These are phyloP conservation scores for Eucalyptus caleyi DNA, from an alignment of 345 rosid species.

Conservation along the genomic window DNA sequence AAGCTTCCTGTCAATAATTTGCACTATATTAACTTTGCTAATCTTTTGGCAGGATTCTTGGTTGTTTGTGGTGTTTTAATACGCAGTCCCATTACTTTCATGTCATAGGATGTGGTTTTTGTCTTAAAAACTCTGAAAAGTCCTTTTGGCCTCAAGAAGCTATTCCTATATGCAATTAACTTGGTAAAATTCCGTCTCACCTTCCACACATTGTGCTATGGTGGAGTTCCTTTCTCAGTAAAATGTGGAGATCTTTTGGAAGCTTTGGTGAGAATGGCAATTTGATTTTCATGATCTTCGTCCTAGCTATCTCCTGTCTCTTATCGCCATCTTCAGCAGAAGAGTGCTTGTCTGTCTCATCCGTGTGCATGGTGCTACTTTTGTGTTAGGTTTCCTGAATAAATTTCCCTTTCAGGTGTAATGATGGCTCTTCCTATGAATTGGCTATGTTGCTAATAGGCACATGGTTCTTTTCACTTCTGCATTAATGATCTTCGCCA, in stretches of 20 bases:
- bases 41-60: constrained; percentile 44
- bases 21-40: constrained; percentile 7
- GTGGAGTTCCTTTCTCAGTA: background rate
- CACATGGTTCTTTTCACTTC: background rate
- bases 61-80: constrained; percentile 13
- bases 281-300: background rate
- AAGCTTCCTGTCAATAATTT: constrained; percentile 1
- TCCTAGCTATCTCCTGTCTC: background rate
- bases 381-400: background rate
- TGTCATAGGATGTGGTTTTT: constrained; percentile 19
- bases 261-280: background rate
- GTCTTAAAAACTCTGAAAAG: background rate
- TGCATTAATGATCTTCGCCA: background rate
- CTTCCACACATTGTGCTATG: background rate
- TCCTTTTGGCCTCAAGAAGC: constrained; percentile 18
- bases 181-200: background rate
- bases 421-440: background rate
- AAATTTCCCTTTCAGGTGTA: background rate
- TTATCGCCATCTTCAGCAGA: background rate
- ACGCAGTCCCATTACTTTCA: constrained; percentile 11
- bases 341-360: background rate
- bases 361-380: background rate
- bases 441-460: background rate
- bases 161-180: background rate
- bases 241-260: background rate